Percentiles rank a stretch among this genome's conserved stretches.
Evolutionary conservation across 2,329 filamentous ascomycete genomes (phyloP).

Genomic region (Aspergillus tubingensis): DNA sequence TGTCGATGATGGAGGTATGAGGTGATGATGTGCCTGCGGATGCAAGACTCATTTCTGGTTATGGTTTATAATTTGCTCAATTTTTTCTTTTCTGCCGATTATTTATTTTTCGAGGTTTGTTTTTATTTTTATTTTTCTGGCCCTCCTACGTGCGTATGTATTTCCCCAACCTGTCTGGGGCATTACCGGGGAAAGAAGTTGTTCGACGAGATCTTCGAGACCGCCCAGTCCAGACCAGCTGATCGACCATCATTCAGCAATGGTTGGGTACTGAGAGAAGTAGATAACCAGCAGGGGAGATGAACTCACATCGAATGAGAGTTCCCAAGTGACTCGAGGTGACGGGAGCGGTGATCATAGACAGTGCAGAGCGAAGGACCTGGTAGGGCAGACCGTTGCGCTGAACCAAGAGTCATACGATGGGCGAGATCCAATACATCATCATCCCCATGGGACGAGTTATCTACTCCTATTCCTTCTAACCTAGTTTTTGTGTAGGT

Average conservation of each 20-base stretch:
- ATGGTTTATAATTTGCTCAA: not conserved
- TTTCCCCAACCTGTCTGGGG: constrained; percentile 21
- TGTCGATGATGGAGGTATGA: constrained; percentile 9
- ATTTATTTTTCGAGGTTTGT: constrained; percentile 2
- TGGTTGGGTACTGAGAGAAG: constrained; percentile 20
- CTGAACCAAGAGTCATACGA: constrained; percentile 22
- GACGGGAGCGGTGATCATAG: constrained; percentile 21
- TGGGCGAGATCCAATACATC: constrained; percentile 26
- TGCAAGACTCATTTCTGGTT: constrained; percentile 2
- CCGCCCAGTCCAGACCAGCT: constrained; percentile 25
- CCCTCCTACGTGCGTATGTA: constrained; percentile 1
- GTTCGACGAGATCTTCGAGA: constrained; percentile 17
- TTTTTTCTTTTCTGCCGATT: not conserved
- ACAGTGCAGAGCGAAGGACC: constrained; percentile 1
- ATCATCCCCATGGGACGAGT: constrained; percentile 19
- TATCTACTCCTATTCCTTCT: not conserved
- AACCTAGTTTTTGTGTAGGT: too few relatives aligned
- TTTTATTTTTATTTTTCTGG: not conserved
- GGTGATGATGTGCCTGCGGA: constrained; percentile 6
- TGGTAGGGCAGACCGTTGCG: constrained; percentile 10
- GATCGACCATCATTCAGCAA: constrained; percentile 17
- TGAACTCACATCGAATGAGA: constrained; percentile 19
- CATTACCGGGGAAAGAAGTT: constrained; percentile 18
- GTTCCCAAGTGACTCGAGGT: constrained; percentile 7
- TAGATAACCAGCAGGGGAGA: constrained; percentile 15